Percentiles rank a stretch among this genome's conserved stretches.
Evolutionary conservation across 78 protist species (phyloP).

Genomic region (Acrasis kona): DNA sequence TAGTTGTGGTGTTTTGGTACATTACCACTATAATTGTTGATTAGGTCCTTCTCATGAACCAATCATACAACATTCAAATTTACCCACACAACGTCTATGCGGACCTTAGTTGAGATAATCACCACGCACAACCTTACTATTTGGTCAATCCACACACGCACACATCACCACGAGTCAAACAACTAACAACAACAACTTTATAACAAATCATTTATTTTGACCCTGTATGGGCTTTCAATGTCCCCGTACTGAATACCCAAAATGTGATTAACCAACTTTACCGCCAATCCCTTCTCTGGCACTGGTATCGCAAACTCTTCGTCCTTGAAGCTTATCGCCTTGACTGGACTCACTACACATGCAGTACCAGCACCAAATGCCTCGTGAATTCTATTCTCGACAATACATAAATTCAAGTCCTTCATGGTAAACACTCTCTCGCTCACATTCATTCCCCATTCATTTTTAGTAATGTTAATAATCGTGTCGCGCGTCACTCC

Average conservation of each 20-base stretch:
- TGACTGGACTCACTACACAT: constrained; percentile 84
- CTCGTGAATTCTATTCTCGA: constrained; percentile 73
- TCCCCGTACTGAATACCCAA: constrained; percentile 26
- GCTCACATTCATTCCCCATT: constrained; percentile 74
- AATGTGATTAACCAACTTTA: neutral
- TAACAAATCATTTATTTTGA: no score
- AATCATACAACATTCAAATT: no score
- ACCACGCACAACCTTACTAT: no score
- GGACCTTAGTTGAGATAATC: no score
- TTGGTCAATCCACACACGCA: no score
- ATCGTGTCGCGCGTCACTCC: constrained; percentile 95
- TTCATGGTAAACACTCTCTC: constrained; percentile 76
- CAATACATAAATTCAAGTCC: constrained; percentile 58
- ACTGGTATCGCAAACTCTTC: neutral
- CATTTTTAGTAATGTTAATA: constrained; percentile 37
- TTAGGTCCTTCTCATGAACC: no score
- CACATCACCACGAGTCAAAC: no score
- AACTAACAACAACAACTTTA: no score
- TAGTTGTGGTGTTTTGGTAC: no score
- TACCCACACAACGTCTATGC: no score
- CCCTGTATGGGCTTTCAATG: neutral
- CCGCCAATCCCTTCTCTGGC: neutral
- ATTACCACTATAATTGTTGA: no score
- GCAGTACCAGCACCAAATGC: constrained; percentile 97
- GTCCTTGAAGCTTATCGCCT: constrained; percentile 62